These are phyloP conservation scores for Spathaspora arborariae DNA, from an alignment of 805 yeast genomes.

Conservation along the genomic window DNA sequence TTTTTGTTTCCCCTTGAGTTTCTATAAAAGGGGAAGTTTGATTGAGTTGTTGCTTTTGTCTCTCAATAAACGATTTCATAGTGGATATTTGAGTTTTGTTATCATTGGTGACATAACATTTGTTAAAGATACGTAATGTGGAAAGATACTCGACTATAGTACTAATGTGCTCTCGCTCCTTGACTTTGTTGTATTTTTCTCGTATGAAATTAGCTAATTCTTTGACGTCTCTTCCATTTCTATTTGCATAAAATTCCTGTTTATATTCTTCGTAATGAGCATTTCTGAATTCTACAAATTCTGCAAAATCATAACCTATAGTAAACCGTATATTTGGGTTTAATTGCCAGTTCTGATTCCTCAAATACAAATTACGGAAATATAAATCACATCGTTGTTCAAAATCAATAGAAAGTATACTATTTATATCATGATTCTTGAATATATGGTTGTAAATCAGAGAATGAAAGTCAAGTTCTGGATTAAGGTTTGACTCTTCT, in stretches of 20 bases:
- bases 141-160: slow-evolving; percentile 39
- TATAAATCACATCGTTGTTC: slow-evolving; percentile 34
- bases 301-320: slow-evolving; percentile 16
- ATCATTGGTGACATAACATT: slow-evolving; percentile 33
- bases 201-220: slow-evolving; percentile 17
- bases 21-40: slow-evolving; percentile 1
- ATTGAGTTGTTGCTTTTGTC: slow-evolving; percentile 4
- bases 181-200: slow-evolving; percentile 23
- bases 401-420: slow-evolving; percentile 14
- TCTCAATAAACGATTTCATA: slow-evolving; percentile 1
- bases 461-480: slow-evolving; percentile 13
- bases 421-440: slow-evolving; percentile 15
- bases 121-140: slow-evolving; percentile 40
- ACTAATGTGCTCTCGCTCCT: slow-evolving; percentile 17
- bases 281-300: slow-evolving; percentile 21
- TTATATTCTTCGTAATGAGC: slow-evolving; percentile 15
- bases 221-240: slow-evolving; percentile 7
- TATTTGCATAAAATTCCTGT: slow-evolving; percentile 8
- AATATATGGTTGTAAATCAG: slow-evolving; percentile 19
- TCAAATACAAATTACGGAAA: slow-evolving; percentile 35
- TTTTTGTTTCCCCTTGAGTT: not conserved
- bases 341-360: slow-evolving; percentile 42
- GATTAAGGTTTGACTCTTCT: not conserved
- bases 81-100: slow-evolving; percentile 6
- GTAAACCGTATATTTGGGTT: slow-evolving; percentile 20